A percentile compares a stretch with the other conserved stretches of the same genome.
Conservation (phyloP, 176 grass and related monocot genomes). For the Metroxylon sagu region DNA sequence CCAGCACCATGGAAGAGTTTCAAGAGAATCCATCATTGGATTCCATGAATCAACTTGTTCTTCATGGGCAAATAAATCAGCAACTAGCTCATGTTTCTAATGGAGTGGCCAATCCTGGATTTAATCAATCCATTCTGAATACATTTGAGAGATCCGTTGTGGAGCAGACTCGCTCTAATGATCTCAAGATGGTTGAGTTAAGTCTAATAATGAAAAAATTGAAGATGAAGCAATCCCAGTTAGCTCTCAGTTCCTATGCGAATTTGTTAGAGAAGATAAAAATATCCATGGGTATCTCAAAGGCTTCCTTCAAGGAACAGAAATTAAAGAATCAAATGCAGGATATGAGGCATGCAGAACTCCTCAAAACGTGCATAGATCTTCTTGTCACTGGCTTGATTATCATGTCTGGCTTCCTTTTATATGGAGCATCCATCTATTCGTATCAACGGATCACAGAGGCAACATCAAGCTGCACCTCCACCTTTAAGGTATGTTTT, state of each 20-base stretch:
- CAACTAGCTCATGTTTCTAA: slow-evolving; percentile 27
- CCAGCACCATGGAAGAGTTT: slow-evolving; percentile 2
- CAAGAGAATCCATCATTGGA: slow-evolving; percentile 3
- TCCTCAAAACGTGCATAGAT: slow-evolving; percentile 67
- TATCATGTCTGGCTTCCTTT: slow-evolving; percentile 67
- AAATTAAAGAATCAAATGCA: slow-evolving; percentile 74
- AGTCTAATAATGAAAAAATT: slow-evolving; percentile 66
- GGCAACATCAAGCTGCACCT: slow-evolving; percentile 45
- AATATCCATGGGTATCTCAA: slow-evolving; percentile 68
- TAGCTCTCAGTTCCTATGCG: slow-evolving; percentile 53
- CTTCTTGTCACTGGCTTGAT: slow-evolving; percentile 71
- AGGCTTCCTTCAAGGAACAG: slow-evolving; percentile 67
- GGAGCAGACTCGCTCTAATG: slow-evolving; percentile 65
- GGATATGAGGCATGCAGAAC: slow-evolving; percentile 49
- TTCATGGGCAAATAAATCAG: slow-evolving; percentile 36
- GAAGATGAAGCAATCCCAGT: slow-evolving; percentile 60
- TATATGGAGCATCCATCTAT: slow-evolving; percentile 63
- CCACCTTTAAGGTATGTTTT: slow-evolving; percentile 41
- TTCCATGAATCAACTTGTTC: slow-evolving; percentile 16
- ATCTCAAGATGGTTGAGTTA: slow-evolving; percentile 86
- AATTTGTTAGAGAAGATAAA: slow-evolving; percentile 76
- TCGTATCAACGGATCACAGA: slow-evolving; percentile 79
- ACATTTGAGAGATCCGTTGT: slow-evolving; percentile 66
- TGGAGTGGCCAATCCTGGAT: slow-evolving; percentile 21
- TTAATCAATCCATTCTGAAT: slow-evolving; percentile 40